phyloP scores from a whole-genome alignment of 2,329 filamentous ascomycete species.

The Trichophyton simii region DNA sequence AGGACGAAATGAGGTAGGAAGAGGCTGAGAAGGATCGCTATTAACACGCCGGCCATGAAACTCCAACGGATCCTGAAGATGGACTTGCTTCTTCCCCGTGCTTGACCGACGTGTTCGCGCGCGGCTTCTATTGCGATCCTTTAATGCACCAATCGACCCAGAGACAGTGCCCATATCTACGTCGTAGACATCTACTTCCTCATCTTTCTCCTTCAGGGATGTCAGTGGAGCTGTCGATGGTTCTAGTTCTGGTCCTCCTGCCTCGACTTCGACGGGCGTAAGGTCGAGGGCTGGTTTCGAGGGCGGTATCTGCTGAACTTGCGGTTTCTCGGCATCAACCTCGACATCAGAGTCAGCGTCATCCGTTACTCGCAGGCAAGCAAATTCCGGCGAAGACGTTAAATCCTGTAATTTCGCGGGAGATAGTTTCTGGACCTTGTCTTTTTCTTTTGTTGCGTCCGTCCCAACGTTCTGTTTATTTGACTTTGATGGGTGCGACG shows the following conservation, averaged over 20 bases:
- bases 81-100: slow-evolving; percentile 15
- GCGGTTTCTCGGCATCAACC: slow-evolving; percentile 17
- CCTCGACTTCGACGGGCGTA: slow-evolving; percentile 10
- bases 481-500: background rate
- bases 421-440: slow-evolving; percentile 37
- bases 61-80: slow-evolving; percentile 18
- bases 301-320: slow-evolving; percentile 10
- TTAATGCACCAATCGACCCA: slow-evolving; percentile 6
- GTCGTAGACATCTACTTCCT: background rate
- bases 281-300: background rate
- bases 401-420: slow-evolving; percentile 44
- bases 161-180: slow-evolving; percentile 4
- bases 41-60: slow-evolving; percentile 14
- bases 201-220: background rate
- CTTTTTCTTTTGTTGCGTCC: background rate
- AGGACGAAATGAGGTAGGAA: slow-evolving; percentile 17
- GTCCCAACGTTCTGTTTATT: background rate
- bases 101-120: slow-evolving; percentile 10
- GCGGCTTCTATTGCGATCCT: slow-evolving; percentile 2
- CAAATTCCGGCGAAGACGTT: slow-evolving; percentile 41
- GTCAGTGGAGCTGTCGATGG: background rate
- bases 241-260: background rate
- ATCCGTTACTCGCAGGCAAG: slow-evolving; percentile 32
- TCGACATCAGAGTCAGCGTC: slow-evolving; percentile 11
- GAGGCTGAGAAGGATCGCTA: slow-evolving; percentile 7